These are phyloP conservation scores for Claviceps sorghi DNA, from an alignment of 2,329 filamentous ascomycete genomes.

Conservation along the genomic window DNA sequence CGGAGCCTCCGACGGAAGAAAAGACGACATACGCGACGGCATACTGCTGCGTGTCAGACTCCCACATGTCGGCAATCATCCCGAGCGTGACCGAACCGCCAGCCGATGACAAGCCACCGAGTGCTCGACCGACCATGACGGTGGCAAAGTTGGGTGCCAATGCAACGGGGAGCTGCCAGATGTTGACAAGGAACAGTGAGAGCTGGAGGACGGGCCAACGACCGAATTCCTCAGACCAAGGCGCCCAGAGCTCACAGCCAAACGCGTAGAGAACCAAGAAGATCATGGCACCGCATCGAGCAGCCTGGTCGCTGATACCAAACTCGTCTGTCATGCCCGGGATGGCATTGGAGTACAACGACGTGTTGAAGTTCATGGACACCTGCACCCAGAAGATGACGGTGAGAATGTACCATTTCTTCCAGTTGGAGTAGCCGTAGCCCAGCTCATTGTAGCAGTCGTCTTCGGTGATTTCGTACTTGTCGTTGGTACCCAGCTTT, in stretches of 20 bases:
- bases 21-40: constrained; percentile 66
- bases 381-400: constrained; percentile 61
- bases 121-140: constrained; percentile 53
- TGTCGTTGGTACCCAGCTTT: constrained; percentile 24
- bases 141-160: constrained; percentile 59
- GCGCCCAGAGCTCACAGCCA: constrained; percentile 78
- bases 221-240: constrained; percentile 73
- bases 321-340: constrained; percentile 53
- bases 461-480: constrained; percentile 33
- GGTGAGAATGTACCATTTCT: constrained; percentile 61
- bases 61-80: constrained; percentile 64
- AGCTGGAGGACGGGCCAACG: constrained; percentile 61
- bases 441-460: constrained; percentile 55
- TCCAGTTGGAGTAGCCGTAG: constrained; percentile 42
- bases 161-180: constrained; percentile 60
- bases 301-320: constrained; percentile 50
- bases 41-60: constrained; percentile 56
- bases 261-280: constrained; percentile 73
- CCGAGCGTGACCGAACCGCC: constrained; percentile 60
- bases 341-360: constrained; percentile 56
- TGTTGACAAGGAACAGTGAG: constrained; percentile 60
- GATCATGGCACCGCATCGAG: constrained; percentile 59
- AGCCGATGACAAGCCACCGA: constrained; percentile 57
- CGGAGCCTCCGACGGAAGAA: constrained; percentile 63
- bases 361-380: constrained; percentile 70